A percentile compares a stretch with the other conserved stretches of the same genome.
Conservation (phyloP, 2,329 filamentous ascomycete genomes). For the Lachnellula cervina region DNA sequence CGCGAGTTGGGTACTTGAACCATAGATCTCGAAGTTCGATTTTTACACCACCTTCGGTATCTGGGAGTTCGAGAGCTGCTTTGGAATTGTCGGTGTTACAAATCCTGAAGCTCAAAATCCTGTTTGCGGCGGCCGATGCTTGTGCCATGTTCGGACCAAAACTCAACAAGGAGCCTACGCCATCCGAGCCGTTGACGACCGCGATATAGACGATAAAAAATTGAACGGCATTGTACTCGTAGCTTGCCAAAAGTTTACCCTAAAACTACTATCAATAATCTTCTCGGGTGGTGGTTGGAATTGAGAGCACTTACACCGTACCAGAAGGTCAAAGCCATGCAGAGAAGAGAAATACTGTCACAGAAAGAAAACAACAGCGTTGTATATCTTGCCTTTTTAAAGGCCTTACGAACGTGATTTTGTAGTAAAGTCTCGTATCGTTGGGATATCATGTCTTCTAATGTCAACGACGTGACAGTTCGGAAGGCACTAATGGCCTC, state of each 20-base stretch:
- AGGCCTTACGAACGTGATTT: conserved; percentile 44
- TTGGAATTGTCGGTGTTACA: conserved; percentile 3
- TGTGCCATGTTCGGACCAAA: conserved; percentile 53
- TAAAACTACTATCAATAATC: conserved; percentile 3
- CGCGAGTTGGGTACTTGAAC: conserved; percentile 57
- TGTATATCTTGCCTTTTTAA: conserved; percentile 42
- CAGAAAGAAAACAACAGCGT: conserved; percentile 49
- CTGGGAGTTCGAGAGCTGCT: conserved; percentile 13
- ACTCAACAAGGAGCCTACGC: conserved; percentile 48
- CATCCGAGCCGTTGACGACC: conserved; percentile 48
- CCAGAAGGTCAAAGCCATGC: conserved; percentile 57
- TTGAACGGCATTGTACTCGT: conserved; percentile 38
- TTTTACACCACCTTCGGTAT: conserved; percentile 42
- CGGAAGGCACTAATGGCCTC: conserved; percentile 59
- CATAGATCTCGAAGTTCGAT: conserved; percentile 53
- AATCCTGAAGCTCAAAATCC: conserved; percentile 44
- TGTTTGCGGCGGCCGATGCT: conserved; percentile 53
- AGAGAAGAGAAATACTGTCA: conserved; percentile 51
- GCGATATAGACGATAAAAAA: conserved; percentile 54
- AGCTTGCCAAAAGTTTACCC: conserved; percentile 39
- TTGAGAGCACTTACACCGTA: conserved; percentile 27
- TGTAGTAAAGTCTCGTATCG: conserved; percentile 45
- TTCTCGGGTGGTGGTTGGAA: background rate
- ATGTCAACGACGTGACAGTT: conserved; percentile 55
- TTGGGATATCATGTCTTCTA: conserved; percentile 52